Conservation (phyloP, 805 yeast genomes). For the Kodamaea hsintzibuensis region DNA sequence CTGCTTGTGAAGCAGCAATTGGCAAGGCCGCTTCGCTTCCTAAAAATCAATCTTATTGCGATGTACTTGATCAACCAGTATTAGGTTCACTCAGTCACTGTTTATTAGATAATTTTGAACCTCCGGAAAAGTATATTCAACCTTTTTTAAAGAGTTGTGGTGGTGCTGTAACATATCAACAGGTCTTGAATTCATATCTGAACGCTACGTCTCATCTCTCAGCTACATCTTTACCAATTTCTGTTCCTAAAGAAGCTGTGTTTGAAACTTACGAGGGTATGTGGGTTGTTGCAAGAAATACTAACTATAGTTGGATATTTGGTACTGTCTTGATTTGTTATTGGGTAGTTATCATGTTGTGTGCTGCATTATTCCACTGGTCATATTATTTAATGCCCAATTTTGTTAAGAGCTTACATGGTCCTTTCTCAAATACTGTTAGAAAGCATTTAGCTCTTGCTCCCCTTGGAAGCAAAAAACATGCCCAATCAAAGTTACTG, state of each 20-base stretch:
- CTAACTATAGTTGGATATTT: conserved; percentile 18
- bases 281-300: neutral
- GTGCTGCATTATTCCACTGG: conserved; percentile 30
- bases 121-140: neutral
- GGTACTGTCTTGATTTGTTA: conserved; percentile 37
- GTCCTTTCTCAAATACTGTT: conserved; percentile 19
- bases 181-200: conserved; percentile 32
- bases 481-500: conserved; percentile 8
- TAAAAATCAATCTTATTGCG: neutral
- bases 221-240: neutral
- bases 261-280: neutral
- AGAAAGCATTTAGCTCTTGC: conserved; percentile 21
- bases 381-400: conserved; percentile 22
- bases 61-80: conserved; percentile 5
- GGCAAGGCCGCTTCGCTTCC: neutral
- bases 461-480: conserved; percentile 17
- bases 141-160: conserved; percentile 17
- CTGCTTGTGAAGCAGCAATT: neutral
- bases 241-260: neutral
- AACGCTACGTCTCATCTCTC: conserved; percentile 36
- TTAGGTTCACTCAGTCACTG: conserved; percentile 12
- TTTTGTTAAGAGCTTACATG: conserved; percentile 16
- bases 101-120: conserved; percentile 1
- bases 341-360: conserved; percentile 38
- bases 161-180: conserved; percentile 27